Percentiles rank a stretch among this genome's conserved stretches.
Conservation (phyloP, 2,329 filamentous ascomycete genomes). For the Exophiala mesophila region DNA sequence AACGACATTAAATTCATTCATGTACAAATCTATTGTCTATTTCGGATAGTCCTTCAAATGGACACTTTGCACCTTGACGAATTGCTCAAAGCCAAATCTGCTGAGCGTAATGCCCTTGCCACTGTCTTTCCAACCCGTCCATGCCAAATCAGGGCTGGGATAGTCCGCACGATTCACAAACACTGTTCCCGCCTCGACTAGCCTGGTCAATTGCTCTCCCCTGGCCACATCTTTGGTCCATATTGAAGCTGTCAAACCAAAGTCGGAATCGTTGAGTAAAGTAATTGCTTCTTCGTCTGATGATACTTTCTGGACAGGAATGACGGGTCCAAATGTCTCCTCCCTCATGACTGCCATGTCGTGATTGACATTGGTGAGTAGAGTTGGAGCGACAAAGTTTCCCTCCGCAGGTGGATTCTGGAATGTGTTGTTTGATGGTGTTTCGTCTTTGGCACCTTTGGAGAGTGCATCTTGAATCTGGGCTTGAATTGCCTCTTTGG, state of each 20-base stretch:
- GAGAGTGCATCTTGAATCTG: conserved; percentile 78
- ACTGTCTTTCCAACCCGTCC: conserved; percentile 97
- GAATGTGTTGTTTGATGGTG: conserved; percentile 77
- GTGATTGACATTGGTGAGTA: conserved; percentile 75
- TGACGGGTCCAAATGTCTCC: conserved; percentile 91
- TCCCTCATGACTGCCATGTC: conserved; percentile 84
- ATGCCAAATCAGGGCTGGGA: conserved; percentile 86
- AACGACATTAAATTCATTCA: background rate
- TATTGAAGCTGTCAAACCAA: conserved; percentile 91
- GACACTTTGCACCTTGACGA: conserved; percentile 93
- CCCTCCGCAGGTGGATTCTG: conserved; percentile 63
- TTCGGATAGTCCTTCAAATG: conserved; percentile 77
- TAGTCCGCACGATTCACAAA: conserved; percentile 95
- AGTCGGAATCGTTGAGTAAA: conserved; percentile 92
- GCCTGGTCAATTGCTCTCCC: conserved; percentile 70
- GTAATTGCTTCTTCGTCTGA: conserved; percentile 73
- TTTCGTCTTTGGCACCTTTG: conserved; percentile 78
- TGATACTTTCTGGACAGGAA: conserved; percentile 82
- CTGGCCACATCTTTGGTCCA: conserved; percentile 84
- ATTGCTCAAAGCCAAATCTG: conserved; percentile 88
- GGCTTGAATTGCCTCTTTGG: conserved; percentile 67
- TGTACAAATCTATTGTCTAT: conserved; percentile 27
- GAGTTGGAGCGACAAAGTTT: conserved; percentile 82
- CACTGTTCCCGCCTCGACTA: conserved; percentile 87
- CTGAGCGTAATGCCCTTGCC: conserved; percentile 87